These are phyloP conservation scores for Vanderwaltozyma tropicalis DNA, from an alignment of 805 yeast genomes.

Conservation along the genomic window DNA sequence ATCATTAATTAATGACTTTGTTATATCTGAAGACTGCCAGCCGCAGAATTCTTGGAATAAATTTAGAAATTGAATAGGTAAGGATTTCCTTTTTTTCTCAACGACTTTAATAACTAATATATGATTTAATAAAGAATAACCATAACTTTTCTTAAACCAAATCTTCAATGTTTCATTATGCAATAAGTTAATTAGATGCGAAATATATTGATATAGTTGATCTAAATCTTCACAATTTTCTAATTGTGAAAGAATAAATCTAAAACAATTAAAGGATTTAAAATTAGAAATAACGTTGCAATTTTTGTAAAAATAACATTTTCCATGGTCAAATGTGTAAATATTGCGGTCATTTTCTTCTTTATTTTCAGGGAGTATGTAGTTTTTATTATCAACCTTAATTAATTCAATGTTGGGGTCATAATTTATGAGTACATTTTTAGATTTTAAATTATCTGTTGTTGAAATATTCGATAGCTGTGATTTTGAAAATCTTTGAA, in stretches of 20 bases:
- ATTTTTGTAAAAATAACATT: constrained; percentile 11
- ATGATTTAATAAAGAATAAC: constrained; percentile 16
- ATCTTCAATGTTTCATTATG: constrained; percentile 7
- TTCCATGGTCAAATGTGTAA: neutral
- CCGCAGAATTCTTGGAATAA: constrained; percentile 46
- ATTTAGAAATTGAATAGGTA: constrained; percentile 38
- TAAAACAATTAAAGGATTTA: constrained; percentile 11
- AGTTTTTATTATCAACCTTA: neutral
- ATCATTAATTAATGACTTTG: constrained; percentile 48
- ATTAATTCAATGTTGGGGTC: constrained; percentile 9
- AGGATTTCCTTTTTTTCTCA: constrained; percentile 9
- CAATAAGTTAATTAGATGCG: constrained; percentile 14
- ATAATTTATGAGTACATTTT: constrained; percentile 12
- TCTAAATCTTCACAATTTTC: constrained; percentile 7
- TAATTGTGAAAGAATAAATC: constrained; percentile 9
- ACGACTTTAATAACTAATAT: constrained; percentile 9
- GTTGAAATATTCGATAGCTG: too few relatives aligned
- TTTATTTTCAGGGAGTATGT: neutral
- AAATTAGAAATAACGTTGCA: constrained; percentile 12
- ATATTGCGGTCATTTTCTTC: neutral
- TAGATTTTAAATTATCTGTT: too few relatives aligned
- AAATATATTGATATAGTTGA: constrained; percentile 7
- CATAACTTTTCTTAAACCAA: constrained; percentile 14
- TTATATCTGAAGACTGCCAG: constrained; percentile 39
- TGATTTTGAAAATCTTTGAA: constrained; percentile 2